Base-by-base conservation (phyloP, 2,329 filamentous ascomycete genomes). In the Dactylellina cionopaga region DNA sequence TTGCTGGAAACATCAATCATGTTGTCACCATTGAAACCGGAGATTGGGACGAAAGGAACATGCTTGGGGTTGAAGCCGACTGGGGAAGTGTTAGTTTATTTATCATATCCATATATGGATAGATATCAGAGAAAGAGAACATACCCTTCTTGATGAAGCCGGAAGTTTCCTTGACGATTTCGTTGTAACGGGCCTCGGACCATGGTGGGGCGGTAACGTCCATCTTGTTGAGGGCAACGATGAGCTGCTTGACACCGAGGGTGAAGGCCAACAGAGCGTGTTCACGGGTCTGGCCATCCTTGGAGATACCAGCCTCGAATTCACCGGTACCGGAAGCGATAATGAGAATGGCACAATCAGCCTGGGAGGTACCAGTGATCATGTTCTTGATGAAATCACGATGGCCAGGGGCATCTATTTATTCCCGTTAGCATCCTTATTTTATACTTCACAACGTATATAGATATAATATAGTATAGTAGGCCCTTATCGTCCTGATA, bases 331-430 rank as follows among this genome's bases (percentile, higher is more conserved):
- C 95, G 82, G 95, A 92, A 81, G 94, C 95, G 86, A 99, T 99
- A 87, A 99, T 98, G 88, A 99, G 93, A 84, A 99, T 92, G 82
- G 95, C 95, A 87, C 95, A 98, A 83, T 99, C 95, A 81, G 95
- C 95, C 91, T 98, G 95, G 85, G 95, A 99, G 83, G 95, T 98
- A 93, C 95, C 95, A 90, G 95, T 98, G 85, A 99, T 99, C 95
- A 99, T 99, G 93, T 98, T 99, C 94, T 99, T 99, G 92, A 99
- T 98, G 89, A 98, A 99, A 83, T 99, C 95, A 95, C 95, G 94
- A 87, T 99, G 95, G 86, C 95, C 95, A 82, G 95, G 95, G 84
- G 95, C 95, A 82, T 99, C 92, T 90, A 78, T 7, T 13, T 52
- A n/a, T 49, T 7, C 15, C 10, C 62, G 56, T 59, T 49, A 74